These are phyloP conservation scores for Aspergillus bridgeri DNA, from an alignment of 495 filamentous ascomycete species.

Conservation along the genomic window DNA sequence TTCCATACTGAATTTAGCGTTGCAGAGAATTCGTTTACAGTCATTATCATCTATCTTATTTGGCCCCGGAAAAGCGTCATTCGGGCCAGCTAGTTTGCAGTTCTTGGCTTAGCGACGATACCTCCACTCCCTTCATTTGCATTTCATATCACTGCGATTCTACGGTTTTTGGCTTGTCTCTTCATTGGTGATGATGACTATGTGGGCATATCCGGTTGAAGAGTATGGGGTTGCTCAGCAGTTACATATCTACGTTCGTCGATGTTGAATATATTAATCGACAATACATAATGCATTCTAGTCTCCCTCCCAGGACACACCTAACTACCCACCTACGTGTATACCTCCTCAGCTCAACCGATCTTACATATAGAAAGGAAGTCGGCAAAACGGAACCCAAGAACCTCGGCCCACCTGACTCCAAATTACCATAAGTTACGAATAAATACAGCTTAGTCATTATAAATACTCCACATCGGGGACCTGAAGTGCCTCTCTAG, in stretches of 20 bases:
- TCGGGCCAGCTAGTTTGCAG: not conserved
- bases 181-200: slow-evolving; percentile 1
- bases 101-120: slow-evolving; percentile 10
- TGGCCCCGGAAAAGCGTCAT: not conserved
- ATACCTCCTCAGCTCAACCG: no score
- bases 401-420: no score
- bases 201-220: slow-evolving; percentile 8
- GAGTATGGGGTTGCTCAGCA: slow-evolving; percentile 22
- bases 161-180: no score
- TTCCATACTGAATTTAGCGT: not conserved
- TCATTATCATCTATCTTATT: not conserved
- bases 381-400: no score
- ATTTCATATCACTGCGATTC: not conserved
- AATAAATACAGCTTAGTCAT: no score
- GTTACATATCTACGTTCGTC: not conserved
- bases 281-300: no score
- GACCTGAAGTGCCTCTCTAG: not conserved
- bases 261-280: slow-evolving; percentile 1
- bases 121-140: not conserved
- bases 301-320: no score
- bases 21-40: not conserved
- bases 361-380: no score
- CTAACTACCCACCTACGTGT: no score
- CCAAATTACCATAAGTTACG: no score
- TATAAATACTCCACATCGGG: not conserved